Evolutionary conservation across 495 filamentous ascomycete species (phyloP).

Genomic region (Penicillium maclennaniae): DNA sequence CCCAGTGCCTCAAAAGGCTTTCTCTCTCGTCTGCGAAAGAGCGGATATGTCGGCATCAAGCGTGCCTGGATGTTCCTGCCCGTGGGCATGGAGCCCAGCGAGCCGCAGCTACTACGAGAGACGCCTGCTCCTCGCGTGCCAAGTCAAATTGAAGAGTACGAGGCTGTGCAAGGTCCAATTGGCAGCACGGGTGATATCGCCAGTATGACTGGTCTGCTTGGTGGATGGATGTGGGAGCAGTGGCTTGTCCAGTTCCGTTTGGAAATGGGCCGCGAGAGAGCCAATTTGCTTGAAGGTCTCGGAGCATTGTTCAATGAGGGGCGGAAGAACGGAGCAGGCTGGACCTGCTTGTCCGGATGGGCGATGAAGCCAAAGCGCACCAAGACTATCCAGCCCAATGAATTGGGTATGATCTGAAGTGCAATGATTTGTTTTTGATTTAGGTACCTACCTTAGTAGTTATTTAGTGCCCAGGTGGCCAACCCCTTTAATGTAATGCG

Average conservation of each 20-base stretch:
- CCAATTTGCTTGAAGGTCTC: constrained; percentile 70
- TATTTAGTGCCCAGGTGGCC: constrained; percentile 19
- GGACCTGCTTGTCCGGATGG: constrained; percentile 82
- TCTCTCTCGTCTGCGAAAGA: constrained; percentile 65
- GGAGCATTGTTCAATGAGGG: constrained; percentile 82
- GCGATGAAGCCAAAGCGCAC: constrained; percentile 72
- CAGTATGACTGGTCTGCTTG: constrained; percentile 73
- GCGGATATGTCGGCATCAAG: constrained; percentile 74
- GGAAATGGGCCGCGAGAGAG: constrained; percentile 69
- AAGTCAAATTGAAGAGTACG: constrained; percentile 46
- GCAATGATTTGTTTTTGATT: not conserved
- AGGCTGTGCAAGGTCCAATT: constrained; percentile 62
- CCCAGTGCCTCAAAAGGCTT: constrained; percentile 75
- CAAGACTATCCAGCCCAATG: constrained; percentile 7
- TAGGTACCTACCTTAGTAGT: constrained; percentile 6
- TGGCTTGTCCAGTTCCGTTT: constrained; percentile 85
- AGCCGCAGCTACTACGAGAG: constrained; percentile 41
- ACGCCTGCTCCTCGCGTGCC: constrained; percentile 52
- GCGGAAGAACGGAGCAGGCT: constrained; percentile 71
- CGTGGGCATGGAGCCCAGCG: constrained; percentile 62
- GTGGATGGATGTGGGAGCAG: constrained; percentile 92
- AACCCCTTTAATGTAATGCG: constrained; percentile 21
- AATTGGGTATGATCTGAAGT: not conserved
- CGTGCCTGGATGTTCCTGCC: constrained; percentile 89
- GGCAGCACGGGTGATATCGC: constrained; percentile 73